Evolutionary conservation across 2,329 filamentous ascomycete species (phyloP).

Genomic region (Paecilomyces variotii): DNA sequence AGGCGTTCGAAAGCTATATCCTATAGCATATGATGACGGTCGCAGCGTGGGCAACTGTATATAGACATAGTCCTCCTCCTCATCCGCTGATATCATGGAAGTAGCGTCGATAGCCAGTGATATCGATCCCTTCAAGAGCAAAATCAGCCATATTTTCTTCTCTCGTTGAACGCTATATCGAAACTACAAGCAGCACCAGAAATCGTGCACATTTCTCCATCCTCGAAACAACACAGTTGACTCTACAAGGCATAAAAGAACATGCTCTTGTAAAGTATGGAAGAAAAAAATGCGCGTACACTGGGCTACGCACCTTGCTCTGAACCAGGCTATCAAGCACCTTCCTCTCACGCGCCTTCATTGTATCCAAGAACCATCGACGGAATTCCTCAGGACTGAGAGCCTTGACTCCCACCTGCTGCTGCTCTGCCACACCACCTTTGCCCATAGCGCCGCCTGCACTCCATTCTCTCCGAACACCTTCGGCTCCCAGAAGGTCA

Average conservation of each 20-base stretch:
- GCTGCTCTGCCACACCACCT: conserved; percentile 19
- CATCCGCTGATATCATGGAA: conserved; percentile 22
- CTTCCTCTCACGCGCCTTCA: conserved; percentile 32
- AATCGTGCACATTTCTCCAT: background rate
- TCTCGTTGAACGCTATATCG: background rate
- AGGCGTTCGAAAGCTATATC: conserved; percentile 28
- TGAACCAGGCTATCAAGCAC: conserved; percentile 29
- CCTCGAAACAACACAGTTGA: background rate
- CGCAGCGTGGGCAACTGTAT: conserved; percentile 20
- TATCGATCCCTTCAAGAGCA: conserved; percentile 18
- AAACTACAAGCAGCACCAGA: background rate
- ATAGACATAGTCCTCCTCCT: conserved; percentile 20
- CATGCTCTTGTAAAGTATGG: background rate
- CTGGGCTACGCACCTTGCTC: conserved; percentile 24
- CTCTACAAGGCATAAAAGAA: background rate
- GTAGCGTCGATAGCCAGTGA: conserved; percentile 28
- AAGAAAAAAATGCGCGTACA: background rate
- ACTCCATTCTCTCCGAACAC: conserved; percentile 32
- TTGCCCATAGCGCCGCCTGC: conserved; percentile 23
- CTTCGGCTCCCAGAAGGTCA: conserved; percentile 35
- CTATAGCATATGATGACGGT: conserved; percentile 19
- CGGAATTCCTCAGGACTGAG: conserved; percentile 34
- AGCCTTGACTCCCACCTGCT: conserved; percentile 29
- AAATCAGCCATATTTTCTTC: background rate
- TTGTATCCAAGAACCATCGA: conserved; percentile 31